A percentile compares a stretch with the other conserved stretches of the same genome.
phyloP scores from a whole-genome alignment of 305 asterid species.

The Solanum chacoense region DNA sequence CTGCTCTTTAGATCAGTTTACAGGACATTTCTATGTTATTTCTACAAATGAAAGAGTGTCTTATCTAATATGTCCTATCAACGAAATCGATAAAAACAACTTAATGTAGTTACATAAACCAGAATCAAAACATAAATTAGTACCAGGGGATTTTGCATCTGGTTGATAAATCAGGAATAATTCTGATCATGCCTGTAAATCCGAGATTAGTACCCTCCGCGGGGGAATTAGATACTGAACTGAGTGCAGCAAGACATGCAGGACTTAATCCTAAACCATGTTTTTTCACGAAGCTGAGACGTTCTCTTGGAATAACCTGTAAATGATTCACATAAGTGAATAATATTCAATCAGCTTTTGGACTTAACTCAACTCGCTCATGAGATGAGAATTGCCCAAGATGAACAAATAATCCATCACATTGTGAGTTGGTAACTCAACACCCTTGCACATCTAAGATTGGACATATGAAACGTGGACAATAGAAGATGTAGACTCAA shows the following conservation, averaged over 20 bases:
- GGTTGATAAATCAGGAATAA: slow-evolving; percentile 74
- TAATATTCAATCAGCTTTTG: not conserved
- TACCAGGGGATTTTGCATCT: slow-evolving; percentile 12
- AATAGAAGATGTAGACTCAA: not conserved
- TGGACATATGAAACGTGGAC: not conserved
- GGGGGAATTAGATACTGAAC: slow-evolving; percentile 60
- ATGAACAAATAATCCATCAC: not conserved
- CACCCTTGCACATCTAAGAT: not conserved
- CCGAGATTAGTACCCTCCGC: slow-evolving; percentile 67
- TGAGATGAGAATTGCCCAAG: not conserved
- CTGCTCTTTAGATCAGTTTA: not conserved
- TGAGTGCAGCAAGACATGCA: slow-evolving; percentile 56
- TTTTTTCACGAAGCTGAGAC: slow-evolving; percentile 47
- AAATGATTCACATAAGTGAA: not conserved
- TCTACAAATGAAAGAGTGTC: not conserved
- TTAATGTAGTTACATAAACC: not conserved
- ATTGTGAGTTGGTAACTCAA: not conserved
- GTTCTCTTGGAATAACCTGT: slow-evolving; percentile 68
- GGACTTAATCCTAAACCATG: slow-evolving; percentile 71
- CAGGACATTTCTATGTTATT: not conserved
- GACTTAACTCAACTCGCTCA: not conserved
- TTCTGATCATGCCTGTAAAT: slow-evolving; percentile 77
- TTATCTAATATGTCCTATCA: not conserved
- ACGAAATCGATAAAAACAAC: not conserved
- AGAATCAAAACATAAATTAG: not conserved